Evolutionary conservation across 441 rosid genomes (phyloP), one percentile per base, ranked within the genome.

Genomic region (Francoa sonchifolia): DNA sequence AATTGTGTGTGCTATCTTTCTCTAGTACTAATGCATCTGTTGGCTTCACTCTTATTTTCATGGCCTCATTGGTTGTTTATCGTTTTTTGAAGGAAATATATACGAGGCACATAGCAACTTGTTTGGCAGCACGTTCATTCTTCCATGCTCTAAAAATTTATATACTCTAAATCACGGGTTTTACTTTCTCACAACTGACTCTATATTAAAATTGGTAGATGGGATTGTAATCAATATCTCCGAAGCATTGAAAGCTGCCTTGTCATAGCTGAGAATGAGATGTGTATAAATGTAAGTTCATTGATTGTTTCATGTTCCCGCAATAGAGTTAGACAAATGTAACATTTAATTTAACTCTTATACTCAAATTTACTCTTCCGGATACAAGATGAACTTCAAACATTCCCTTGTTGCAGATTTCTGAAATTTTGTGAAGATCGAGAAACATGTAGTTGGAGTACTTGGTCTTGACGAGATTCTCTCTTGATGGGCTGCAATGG

Each of bases 241-340:
- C 81, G 67, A 72, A 61, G 63, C 62, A 57, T 84, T 4, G 97
- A 84, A 56, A 73, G 78, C 39, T 45, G 59, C 52, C 55, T 84
- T 44, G 59, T 69, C 64, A 79, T 89, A 16, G 79, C 73, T n/a
- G n/a, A n/a, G n/a, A n/a, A n/a, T 2, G 95, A 84, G 69, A 82
- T 89, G 97, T 95, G 95, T 8, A 82, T 89, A 42, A 72, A 82
- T 73, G 85, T 76, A 55, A 66, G 77, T 37, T n/a, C n/a, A n/a
- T n/a, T n/a, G n/a, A n/a, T 33, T 20, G 9, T 12, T 52, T 42
- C 5, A 1, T n/a, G 8, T 17, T 39, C 14, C 33, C 19, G 12
- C 19, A 10, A 27, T 34, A n/a, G n/a, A n/a, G n/a, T n/a, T n/a
- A n/a, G n/a, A n/a, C n/a, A n/a, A n/a, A n/a, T n/a, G n/a, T n/a